phyloP scores from a whole-genome alignment of 1,284 basidiomycete species.

The Marasmius oreades region DNA sequence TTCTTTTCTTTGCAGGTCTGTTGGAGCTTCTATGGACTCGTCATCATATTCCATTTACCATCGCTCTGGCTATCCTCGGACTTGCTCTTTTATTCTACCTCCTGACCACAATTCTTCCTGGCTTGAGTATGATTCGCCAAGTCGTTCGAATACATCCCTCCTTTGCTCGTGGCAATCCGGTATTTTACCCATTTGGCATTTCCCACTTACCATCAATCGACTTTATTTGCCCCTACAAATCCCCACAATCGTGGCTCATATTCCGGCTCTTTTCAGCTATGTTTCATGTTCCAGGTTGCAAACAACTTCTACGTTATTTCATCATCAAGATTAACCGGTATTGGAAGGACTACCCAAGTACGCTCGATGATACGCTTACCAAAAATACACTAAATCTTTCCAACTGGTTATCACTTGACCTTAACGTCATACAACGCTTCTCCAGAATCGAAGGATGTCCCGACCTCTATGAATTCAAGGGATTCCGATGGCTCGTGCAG shows the following conservation, averaged over 20 bases:
- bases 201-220: not conserved
- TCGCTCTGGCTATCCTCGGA: not conserved
- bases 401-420: not conserved
- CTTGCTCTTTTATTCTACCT: slow-evolving; percentile 1
- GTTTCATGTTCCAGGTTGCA: not conserved
- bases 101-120: not conserved
- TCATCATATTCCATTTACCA: not conserved
- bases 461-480: not conserved
- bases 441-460: not conserved
- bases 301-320: no score
- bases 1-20: slow-evolving; percentile 5
- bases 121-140: not conserved
- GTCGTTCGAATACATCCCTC: no score
- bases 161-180: not conserved
- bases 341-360: no score
- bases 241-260: not conserved
- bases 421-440: not conserved
- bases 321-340: not conserved
- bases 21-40: slow-evolving; percentile 6
- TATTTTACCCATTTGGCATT: not conserved
- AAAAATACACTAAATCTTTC: not conserved
- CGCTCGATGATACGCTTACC: not conserved
- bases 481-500: not conserved
- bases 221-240: not conserved
- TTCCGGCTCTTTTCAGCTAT: not conserved